Base-by-base conservation (phyloP, 352 stramenopile genomes). In the Globisporangium irregulare region DNA sequence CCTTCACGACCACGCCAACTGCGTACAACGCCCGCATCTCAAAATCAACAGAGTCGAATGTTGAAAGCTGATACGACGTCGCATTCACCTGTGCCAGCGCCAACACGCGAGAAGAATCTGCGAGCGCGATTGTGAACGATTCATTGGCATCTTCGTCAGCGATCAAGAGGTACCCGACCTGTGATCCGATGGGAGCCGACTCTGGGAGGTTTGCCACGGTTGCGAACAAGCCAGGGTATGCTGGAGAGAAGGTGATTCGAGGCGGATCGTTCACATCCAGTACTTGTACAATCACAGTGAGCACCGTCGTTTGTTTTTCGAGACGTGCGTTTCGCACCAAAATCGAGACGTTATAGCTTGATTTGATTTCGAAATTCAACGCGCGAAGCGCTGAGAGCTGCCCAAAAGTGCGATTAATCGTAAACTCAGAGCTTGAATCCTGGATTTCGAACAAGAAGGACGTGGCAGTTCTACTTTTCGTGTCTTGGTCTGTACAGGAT, bases 401-500 rank as follows among this genome's bases (percentile, higher is more conserved):
- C 0, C 76, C 76, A n/a, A 46, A 73, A 2, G 60, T 53, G 2
- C 69, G 55, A 61, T 46, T 73, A 18, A 81, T 67, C 4, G 36
- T 29, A 51, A 78, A 78, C 63, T 59, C 41, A 46, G 69, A 9
- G 61, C 29, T 34, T 4, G 61, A 15, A 48, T 53, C 61, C 22
- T 67, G 61, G 12, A 67, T 77, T 54, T 86, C 79, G 67, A 90
- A 90, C 15, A 71, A 5, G 24, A 85, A 87, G 14, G 62, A 63
- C 0, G 57, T 68, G 0, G 55, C 50, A 48, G 57, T 66, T 1
- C 69, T 64, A 18, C 63, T 73, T 10, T 70, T 68, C 7, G 72
- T 75, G 38, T 90, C 81, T 70, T 78, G 71, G 24, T 90, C 79
- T 18, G 67, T 74, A 48, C 81, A 90, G 9, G 38, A 71, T 50